Conservation (phyloP, 1,284 basidiomycete species). For the Ganoderma lucidum region DNA sequence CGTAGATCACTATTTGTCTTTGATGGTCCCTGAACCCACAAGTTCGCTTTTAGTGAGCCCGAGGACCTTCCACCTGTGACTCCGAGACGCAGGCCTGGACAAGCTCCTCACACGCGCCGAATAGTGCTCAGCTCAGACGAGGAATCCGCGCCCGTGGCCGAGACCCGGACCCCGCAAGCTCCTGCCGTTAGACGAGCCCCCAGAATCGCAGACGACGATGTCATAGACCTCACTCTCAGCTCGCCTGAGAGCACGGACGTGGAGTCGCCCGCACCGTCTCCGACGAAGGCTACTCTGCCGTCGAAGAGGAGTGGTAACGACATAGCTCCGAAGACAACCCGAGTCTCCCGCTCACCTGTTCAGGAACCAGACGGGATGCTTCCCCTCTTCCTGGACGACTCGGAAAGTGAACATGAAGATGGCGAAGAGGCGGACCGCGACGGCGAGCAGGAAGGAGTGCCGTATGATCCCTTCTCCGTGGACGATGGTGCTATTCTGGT, state of each 20-base stretch:
- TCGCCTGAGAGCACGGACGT: conserved; percentile 20
- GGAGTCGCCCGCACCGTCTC: neutral
- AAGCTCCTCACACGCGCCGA: conserved; percentile 5
- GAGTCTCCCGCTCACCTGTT: neutral
- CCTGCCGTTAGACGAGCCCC: neutral
- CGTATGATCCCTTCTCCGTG: conserved; percentile 17
- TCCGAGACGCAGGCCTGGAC: conserved; percentile 2
- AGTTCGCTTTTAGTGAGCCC: conserved; percentile 2
- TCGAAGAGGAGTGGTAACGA: neutral
- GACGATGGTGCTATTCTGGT: conserved; percentile 53
- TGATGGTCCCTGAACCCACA: too few relatives aligned
- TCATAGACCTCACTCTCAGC: conserved; percentile 35
- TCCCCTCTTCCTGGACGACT: conserved; percentile 37
- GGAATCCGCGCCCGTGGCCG: neutral
- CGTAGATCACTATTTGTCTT: neutral
- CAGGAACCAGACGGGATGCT: conserved; percentile 9
- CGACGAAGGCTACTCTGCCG: neutral
- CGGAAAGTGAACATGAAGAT: conserved; percentile 38
- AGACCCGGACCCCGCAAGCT: conserved; percentile 1
- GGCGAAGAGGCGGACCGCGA: conserved; percentile 17
- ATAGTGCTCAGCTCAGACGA: conserved; percentile 19
- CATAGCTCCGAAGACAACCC: neutral
- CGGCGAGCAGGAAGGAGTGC: neutral
- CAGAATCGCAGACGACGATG: conserved; percentile 19
- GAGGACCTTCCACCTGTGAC: conserved; percentile 13